Base-by-base conservation (phyloP, 176 grass and related monocot genomes). In the Oryza punctata region DNA sequence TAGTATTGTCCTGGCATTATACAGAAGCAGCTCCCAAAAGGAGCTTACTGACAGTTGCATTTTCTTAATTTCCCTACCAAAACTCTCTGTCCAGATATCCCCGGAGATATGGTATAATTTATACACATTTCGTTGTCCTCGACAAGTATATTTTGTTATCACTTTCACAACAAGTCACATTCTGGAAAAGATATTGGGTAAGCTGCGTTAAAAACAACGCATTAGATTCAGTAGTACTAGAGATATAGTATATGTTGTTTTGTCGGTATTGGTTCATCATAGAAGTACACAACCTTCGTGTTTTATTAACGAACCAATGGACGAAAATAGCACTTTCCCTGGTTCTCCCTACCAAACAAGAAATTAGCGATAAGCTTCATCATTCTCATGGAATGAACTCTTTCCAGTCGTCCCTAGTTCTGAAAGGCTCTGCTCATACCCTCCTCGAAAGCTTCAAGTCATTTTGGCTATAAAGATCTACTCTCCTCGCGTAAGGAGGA, bases 301-400 rank as follows among this genome's bases (percentile, higher is more conserved):
- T 66, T 78, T 73, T 8, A 9, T 77, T 77, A 23, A 29, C 41
- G 52, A 10, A 3, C 21, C 28, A 37, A 45, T 87, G 49, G 66
- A 43, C 40, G n/a, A 10, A 29, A 49, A 40, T 44, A 65, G 12
- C 14, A 30, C 64, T 77, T 54, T 54, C 18, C 33, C 4, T n/a
- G 33, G 59, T 73, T 45, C 45, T 68, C 12, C 84, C 43, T 74
- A 84, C 81, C 81, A 84, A 88, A 69, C 35, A 40, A 61, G 26
- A 24, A n/a, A 67, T 45, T 61, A 78, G 67, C 24, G 72, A 73
- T 26, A 67, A 67, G 60, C 68, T 35, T 65, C 24, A 27, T 59
- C 32, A 79, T 78, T 83, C 45, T 59, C 19, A 11, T 78, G 29
- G 10, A 57, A 73, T 83, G 14, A 77, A 82, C 21, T 82, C 69